Percentiles rank a stretch among this genome's conserved stretches.
These are phyloP conservation scores for Naganishia vaughanmartiniae DNA, from an alignment of 768 basidiomycete species.

Conservation along the genomic window DNA sequence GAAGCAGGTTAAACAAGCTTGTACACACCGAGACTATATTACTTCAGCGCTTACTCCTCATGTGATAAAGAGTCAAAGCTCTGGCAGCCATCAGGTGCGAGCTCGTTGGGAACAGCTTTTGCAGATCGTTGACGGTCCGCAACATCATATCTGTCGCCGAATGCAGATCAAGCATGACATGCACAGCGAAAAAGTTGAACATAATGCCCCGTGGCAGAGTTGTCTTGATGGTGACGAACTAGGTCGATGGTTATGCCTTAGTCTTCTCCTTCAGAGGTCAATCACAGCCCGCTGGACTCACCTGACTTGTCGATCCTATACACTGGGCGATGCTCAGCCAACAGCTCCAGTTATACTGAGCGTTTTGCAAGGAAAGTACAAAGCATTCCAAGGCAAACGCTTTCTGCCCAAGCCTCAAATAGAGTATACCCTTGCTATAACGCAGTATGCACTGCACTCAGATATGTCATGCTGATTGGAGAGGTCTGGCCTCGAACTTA, in stretches of 20 bases:
- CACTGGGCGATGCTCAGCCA: conserved; percentile 75
- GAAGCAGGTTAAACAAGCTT: neutral
- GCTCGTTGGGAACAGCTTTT: conserved; percentile 76
- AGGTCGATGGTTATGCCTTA: neutral
- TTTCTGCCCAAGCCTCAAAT: conserved; percentile 72
- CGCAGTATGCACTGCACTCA: neutral
- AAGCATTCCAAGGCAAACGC: conserved; percentile 81
- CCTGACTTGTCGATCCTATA: conserved; percentile 81
- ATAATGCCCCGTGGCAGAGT: conserved; percentile 60
- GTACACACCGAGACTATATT: neutral
- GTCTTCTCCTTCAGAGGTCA: neutral
- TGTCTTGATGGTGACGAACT: conserved; percentile 54
- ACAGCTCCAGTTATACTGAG: conserved; percentile 93
- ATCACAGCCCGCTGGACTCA: conserved; percentile 46
- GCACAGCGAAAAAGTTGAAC: conserved; percentile 75
- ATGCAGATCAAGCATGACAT: conserved; percentile 83
- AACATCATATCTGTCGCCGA: conserved; percentile 83
- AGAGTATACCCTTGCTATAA: conserved; percentile 74
- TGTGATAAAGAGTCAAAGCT: conserved; percentile 82
- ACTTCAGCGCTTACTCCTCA: conserved; percentile 65
- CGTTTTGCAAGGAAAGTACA: conserved; percentile 69
- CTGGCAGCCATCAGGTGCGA: conserved; percentile 81
- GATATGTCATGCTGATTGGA: neutral
- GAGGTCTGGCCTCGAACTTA: conserved; percentile 7
- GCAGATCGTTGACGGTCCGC: conserved; percentile 72